Evolutionary conservation across 1,139 yeast species (phyloP).

Genomic region (Pichia sp.): DNA sequence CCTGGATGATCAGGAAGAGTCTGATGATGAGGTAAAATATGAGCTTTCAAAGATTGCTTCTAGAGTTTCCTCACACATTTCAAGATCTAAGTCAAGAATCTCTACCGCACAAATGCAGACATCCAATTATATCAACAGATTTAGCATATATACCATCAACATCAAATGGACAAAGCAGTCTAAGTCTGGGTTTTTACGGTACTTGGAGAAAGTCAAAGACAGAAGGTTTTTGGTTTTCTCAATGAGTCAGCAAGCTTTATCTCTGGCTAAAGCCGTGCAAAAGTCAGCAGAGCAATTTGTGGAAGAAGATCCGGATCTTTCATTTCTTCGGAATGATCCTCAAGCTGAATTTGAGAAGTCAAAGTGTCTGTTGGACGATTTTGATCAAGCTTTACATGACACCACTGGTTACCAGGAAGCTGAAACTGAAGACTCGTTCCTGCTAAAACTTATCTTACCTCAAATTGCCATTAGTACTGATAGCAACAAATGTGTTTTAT

Average conservation of each 20-base stretch:
- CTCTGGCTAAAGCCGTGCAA: slow-evolving; percentile 51
- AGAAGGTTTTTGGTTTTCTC: slow-evolving; percentile 56
- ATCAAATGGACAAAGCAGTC: slow-evolving; percentile 74
- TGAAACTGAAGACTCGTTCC: slow-evolving; percentile 55
- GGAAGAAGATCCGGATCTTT: slow-evolving; percentile 17
- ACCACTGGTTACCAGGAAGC: slow-evolving; percentile 37
- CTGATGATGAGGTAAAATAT: slow-evolving; percentile 23
- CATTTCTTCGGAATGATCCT: slow-evolving; percentile 16
- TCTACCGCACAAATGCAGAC: slow-evolving; percentile 20
- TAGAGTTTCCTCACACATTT: slow-evolving; percentile 31
- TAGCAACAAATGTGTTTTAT: slow-evolving; percentile 59
- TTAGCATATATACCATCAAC: slow-evolving; percentile 71
- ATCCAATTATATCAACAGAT: slow-evolving; percentile 64
- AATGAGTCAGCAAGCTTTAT: slow-evolving; percentile 68
- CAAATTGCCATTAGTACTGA: slow-evolving; percentile 75
- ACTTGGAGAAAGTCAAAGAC: slow-evolving; percentile 56
- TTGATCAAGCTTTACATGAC: slow-evolving; percentile 50
- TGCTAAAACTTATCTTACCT: slow-evolving; percentile 74
- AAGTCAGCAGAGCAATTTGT: slow-evolving; percentile 11
- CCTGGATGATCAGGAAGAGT: slow-evolving; percentile 23
- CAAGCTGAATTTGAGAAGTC: slow-evolving; percentile 23
- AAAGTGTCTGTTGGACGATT: slow-evolving; percentile 37
- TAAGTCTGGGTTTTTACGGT: slow-evolving; percentile 58
- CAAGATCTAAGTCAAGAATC: slow-evolving; percentile 31
- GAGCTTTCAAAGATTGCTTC: slow-evolving; percentile 20